A percentile compares a stretch with the other conserved stretches of the same genome.
phyloP scores from a whole-genome alignment of 139 green algal genomes.

The Picochlorum sp. region DNA sequence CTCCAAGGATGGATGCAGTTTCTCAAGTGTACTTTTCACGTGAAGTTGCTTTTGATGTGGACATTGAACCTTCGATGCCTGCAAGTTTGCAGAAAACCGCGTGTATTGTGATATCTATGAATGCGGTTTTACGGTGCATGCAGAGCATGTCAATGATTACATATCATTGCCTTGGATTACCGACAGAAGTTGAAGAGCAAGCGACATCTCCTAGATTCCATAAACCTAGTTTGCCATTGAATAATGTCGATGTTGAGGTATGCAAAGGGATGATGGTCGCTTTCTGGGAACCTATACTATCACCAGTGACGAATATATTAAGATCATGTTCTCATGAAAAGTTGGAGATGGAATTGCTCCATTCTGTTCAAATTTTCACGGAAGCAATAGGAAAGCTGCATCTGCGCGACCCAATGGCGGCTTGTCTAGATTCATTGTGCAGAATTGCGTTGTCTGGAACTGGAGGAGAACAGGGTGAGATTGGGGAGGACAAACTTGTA shows the following conservation, averaged over 20 bases:
- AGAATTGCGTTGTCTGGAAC: slow-evolving; percentile 47
- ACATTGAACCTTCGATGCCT: not conserved
- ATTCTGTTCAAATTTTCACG: slow-evolving; percentile 44
- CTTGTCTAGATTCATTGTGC: slow-evolving; percentile 65
- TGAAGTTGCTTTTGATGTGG: not conserved
- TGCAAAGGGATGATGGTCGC: not conserved
- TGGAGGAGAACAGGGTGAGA: not conserved
- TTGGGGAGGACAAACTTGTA: slow-evolving; percentile 14
- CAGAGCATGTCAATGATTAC: slow-evolving; percentile 3
- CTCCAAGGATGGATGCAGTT: slow-evolving; percentile 1
- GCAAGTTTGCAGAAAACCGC: not conserved
- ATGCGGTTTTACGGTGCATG: slow-evolving; percentile 49
- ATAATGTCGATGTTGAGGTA: not conserved
- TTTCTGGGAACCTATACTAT: slow-evolving; percentile 43
- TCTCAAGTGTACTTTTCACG: not conserved
- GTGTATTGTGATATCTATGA: slow-evolving; percentile 35
- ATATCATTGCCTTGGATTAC: not conserved
- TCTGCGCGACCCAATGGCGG: slow-evolving; percentile 54
- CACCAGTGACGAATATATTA: slow-evolving; percentile 40
- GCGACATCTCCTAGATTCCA: not conserved
- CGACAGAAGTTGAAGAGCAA: not conserved
- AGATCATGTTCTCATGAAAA: slow-evolving; percentile 23
- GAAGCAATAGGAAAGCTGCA: slow-evolving; percentile 46
- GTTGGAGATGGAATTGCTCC: slow-evolving; percentile 37
- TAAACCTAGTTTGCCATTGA: not conserved